A percentile compares a stretch with the other conserved stretches of the same genome.
Evolutionary conservation across 129 eudicot genomes (phyloP).

Genomic region (Erigeron canadensis): DNA sequence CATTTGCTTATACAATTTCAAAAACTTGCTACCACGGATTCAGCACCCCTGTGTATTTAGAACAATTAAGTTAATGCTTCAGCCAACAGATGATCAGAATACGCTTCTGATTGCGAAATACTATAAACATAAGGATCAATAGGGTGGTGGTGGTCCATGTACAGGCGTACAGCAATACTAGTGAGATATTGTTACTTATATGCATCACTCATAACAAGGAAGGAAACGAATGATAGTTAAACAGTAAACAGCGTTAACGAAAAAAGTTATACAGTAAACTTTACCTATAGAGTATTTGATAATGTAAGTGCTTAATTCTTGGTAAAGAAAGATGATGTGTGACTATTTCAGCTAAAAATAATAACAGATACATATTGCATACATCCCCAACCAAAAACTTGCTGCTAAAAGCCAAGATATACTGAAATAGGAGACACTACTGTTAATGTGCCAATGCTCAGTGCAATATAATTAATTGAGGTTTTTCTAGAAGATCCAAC

Average conservation of each 20-base stretch:
- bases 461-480: conserved; percentile 2
- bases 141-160: background rate
- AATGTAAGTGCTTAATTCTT: background rate
- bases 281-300: background rate
- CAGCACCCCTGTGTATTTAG: conserved; percentile 5
- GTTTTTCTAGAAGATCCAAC: background rate
- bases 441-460: conserved; percentile 4
- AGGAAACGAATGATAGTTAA: conserved; percentile 2
- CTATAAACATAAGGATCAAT: background rate
- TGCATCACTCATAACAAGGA: background rate
- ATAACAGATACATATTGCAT: background rate
- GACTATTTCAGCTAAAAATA: conserved; percentile 1
- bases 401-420: conserved; percentile 2
- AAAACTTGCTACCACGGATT: background rate
- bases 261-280: background rate
- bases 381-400: background rate
- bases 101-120: conserved; percentile 1
- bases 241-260: too few relatives aligned
- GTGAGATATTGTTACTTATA: background rate
- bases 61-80: conserved; percentile 15
- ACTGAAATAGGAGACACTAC: background rate
- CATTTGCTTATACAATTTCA: conserved; percentile 12
- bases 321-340: background rate
- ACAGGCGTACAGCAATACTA: conserved; percentile 3
- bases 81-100: background rate